Evolutionary conservation across 1,284 basidiomycete species (phyloP).

Genomic region (Microbotryomycetes sp.): DNA sequence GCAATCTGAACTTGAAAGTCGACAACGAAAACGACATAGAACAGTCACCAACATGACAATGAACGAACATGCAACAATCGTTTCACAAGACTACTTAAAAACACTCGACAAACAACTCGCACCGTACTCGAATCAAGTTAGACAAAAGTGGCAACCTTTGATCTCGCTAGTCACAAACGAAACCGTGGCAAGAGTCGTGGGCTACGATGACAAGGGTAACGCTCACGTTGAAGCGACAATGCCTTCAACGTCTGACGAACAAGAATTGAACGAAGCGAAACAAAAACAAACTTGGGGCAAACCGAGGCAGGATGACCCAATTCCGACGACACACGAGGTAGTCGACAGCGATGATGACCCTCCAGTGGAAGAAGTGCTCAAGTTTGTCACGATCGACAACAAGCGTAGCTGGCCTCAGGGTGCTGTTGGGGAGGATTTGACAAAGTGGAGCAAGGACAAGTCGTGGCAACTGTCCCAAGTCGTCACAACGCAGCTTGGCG

Average conservation of each 20-base stretch:
- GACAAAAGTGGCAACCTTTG: slow-evolving; percentile 40
- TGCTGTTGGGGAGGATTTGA: slow-evolving; percentile 45
- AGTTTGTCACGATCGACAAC: slow-evolving; percentile 42
- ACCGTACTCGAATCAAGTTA: slow-evolving; percentile 42
- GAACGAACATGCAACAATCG: slow-evolving; percentile 10
- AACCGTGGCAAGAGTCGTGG: slow-evolving; percentile 40
- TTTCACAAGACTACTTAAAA: slow-evolving; percentile 41
- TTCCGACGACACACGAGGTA: slow-evolving; percentile 11
- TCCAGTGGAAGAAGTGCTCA: slow-evolving; percentile 23
- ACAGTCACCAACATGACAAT: background rate
- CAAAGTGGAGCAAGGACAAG: slow-evolving; percentile 45
- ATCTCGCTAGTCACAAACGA: slow-evolving; percentile 34
- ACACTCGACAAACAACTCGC: slow-evolving; percentile 44
- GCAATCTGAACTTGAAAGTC: background rate
- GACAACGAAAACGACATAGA: slow-evolving; percentile 1
- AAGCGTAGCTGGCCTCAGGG: slow-evolving; percentile 45
- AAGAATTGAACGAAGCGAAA: slow-evolving; percentile 6
- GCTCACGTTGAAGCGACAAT: slow-evolving; percentile 38
- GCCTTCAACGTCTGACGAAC: slow-evolving; percentile 23
- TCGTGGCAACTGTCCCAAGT: slow-evolving; percentile 42
- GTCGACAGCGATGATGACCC: slow-evolving; percentile 26
- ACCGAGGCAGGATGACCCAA: slow-evolving; percentile 11
- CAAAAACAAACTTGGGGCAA: slow-evolving; percentile 25
- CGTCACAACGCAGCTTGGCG: slow-evolving; percentile 35
- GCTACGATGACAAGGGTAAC: slow-evolving; percentile 37